A percentile compares a stretch with the other conserved stretches of the same genome.
phyloP scores from a whole-genome alignment of 495 filamentous ascomycete species.

The Daldinia decipiens region DNA sequence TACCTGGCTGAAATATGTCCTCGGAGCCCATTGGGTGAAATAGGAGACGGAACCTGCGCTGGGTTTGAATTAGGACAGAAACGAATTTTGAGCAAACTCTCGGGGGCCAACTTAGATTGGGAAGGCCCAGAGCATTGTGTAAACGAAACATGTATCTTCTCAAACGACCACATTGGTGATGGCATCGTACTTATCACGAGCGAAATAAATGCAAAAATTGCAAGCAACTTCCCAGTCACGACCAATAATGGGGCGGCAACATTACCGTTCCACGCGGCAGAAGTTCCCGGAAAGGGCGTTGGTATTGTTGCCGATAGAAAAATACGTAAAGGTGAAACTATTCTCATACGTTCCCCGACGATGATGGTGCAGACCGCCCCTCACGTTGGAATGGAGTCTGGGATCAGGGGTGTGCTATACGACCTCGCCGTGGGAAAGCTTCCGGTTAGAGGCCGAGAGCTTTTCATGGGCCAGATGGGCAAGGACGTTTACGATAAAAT shows the following conservation, averaged over 20 bases:
- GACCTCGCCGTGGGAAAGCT: slow-evolving; percentile 46
- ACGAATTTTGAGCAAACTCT: neutral
- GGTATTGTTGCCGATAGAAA: slow-evolving; percentile 54
- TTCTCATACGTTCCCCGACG: slow-evolving; percentile 49
- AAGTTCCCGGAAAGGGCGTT: slow-evolving; percentile 53
- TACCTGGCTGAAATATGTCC: slow-evolving; percentile 9
- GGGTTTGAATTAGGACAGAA: neutral
- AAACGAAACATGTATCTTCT: slow-evolving; percentile 52
- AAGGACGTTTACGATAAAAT: slow-evolving; percentile 48
- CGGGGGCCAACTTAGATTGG: slow-evolving; percentile 35
- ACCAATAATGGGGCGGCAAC: slow-evolving; percentile 19
- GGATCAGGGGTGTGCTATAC: slow-evolving; percentile 44
- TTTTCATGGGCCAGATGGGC: slow-evolving; percentile 53
- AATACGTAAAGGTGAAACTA: slow-evolving; percentile 52
- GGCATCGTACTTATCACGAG: slow-evolving; percentile 51
- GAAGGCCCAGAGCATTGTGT: slow-evolving; percentile 51
- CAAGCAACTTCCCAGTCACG: slow-evolving; percentile 33
- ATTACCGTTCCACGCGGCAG: slow-evolving; percentile 42
- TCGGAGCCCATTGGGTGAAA: slow-evolving; percentile 10
- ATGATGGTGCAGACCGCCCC: slow-evolving; percentile 47
- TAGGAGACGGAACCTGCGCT: slow-evolving; percentile 5
- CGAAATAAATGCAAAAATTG: slow-evolving; percentile 41
- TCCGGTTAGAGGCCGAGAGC: slow-evolving; percentile 23
- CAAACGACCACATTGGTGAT: slow-evolving; percentile 40
- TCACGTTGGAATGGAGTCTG: slow-evolving; percentile 43